Conservation (phyloP, 2,329 filamentous ascomycete genomes). For the Blastomyces parvus region DNA sequence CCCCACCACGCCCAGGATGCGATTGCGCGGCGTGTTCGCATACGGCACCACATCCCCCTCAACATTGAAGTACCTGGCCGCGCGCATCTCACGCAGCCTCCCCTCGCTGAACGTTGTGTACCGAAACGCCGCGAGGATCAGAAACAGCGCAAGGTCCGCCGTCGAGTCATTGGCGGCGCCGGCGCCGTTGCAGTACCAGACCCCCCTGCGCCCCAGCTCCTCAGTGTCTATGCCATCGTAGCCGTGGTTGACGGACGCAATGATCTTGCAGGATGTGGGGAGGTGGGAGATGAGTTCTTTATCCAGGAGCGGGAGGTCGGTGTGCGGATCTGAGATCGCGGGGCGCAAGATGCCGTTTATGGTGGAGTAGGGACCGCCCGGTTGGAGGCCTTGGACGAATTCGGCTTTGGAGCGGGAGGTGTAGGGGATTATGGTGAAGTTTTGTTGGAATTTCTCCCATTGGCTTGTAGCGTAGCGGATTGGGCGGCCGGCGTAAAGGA, state of each 20-base stretch:
- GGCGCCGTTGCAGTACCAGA: conserved; percentile 17
- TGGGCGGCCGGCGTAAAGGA: conserved; percentile 14
- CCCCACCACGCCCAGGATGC: conserved; percentile 15
- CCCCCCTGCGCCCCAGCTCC: conserved; percentile 12
- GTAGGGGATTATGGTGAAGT: conserved; percentile 15
- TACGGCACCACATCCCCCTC: conserved; percentile 8
- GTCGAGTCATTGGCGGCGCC: conserved; percentile 15
- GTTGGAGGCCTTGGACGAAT: conserved; percentile 11
- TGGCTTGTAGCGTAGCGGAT: conserved; percentile 9
- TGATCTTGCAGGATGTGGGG: conserved; percentile 12
- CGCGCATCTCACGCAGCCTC: conserved; percentile 9
- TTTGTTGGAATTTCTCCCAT: conserved; percentile 13
- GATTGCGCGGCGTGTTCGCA: conserved; percentile 13
- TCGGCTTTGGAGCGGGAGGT: conserved; percentile 11
- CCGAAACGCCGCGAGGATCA: conserved; percentile 15
- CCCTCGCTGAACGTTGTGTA: conserved; percentile 14
- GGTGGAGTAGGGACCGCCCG: conserved; percentile 13
- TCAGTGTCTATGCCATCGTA: conserved; percentile 16
- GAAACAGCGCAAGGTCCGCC: conserved; percentile 15
- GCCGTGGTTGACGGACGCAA: conserved; percentile 15
- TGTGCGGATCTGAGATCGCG: conserved; percentile 7
- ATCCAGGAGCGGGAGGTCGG: conserved; percentile 11
- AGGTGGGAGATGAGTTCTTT: conserved; percentile 15
- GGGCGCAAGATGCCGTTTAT: conserved; percentile 16
- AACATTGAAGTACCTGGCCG: conserved; percentile 12